Conservation (phyloP, 2,329 filamentous ascomycete species). For the Myriosclerotinia curreyana region DNA sequence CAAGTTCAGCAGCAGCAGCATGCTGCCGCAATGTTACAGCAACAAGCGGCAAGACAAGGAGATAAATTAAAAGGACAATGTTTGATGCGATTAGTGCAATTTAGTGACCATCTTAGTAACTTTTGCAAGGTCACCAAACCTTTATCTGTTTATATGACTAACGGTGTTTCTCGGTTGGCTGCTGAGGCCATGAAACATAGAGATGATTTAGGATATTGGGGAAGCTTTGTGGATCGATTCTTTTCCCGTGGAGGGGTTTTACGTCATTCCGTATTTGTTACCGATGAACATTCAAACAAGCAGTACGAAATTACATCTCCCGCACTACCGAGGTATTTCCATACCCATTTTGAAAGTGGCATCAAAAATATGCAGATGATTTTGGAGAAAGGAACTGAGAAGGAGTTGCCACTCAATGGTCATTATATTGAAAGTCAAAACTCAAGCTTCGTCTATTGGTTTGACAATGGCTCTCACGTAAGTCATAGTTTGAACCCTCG, state of each 20-base stretch:
- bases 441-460: slow-evolving; percentile 86
- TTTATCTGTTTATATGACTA: slow-evolving; percentile 32
- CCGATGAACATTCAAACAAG: slow-evolving; percentile 62
- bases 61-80: slow-evolving; percentile 52
- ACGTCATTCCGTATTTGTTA: slow-evolving; percentile 64
- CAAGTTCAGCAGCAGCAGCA: slow-evolving; percentile 32
- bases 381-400: slow-evolving; percentile 65
- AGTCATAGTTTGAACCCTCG: slow-evolving; percentile 38
- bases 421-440: slow-evolving; percentile 73
- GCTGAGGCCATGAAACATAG: slow-evolving; percentile 55
- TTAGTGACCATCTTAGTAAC: slow-evolving; percentile 59
- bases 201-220: slow-evolving; percentile 74
- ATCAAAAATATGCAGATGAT: slow-evolving; percentile 83
- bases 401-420: slow-evolving; percentile 57
- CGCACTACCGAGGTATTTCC: slow-evolving; percentile 83
- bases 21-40: neutral
- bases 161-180: slow-evolving; percentile 26
- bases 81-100: slow-evolving; percentile 58
- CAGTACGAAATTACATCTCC: slow-evolving; percentile 82
- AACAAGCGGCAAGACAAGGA: slow-evolving; percentile 39
- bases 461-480: slow-evolving; percentile 78
- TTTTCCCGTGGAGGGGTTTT: slow-evolving; percentile 77
- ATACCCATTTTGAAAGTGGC: slow-evolving; percentile 83
- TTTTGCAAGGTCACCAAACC: slow-evolving; percentile 49
- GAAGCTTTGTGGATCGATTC: slow-evolving; percentile 72